Conservation (phyloP, 768 basidiomycete genomes). For the Pleurotus eryngii region DNA sequence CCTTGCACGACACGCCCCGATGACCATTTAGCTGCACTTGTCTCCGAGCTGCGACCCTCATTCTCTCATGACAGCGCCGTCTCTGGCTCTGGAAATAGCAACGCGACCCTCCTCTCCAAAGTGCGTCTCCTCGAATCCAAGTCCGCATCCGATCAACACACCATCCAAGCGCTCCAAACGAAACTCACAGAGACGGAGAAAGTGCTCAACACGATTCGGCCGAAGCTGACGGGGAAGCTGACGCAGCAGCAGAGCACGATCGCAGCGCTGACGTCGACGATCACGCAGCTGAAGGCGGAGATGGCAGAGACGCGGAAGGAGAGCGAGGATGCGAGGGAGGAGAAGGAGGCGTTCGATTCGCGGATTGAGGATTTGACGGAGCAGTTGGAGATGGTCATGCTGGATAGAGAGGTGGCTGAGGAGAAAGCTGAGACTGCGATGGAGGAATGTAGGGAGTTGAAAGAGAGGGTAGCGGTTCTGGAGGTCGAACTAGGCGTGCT, state of each 20-base stretch:
- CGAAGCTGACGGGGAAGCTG: conserved; percentile 89
- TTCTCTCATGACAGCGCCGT: conserved; percentile 7
- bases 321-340: conserved; percentile 2
- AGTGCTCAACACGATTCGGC: conserved; percentile 76
- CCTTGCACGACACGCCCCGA: background rate
- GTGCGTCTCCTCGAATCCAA: conserved; percentile 83
- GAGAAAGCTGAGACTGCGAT: conserved; percentile 83
- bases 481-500: conserved; percentile 85
- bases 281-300: conserved; percentile 1
- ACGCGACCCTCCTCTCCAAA: conserved; percentile 33
- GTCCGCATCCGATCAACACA: conserved; percentile 81
- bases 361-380: conserved; percentile 66
- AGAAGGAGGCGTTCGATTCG: conserved; percentile 1
- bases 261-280: conserved; percentile 1
- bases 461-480: conserved; percentile 71
- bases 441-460: conserved; percentile 72
- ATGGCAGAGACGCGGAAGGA: background rate
- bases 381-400: conserved; percentile 89
- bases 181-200: conserved; percentile 78
- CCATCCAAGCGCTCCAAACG: conserved; percentile 79
- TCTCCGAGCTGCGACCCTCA: background rate
- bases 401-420: conserved; percentile 97
- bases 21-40: background rate
- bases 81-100: background rate
- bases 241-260: conserved; percentile 54